A percentile compares a stretch with the other conserved stretches of the same genome.
These are phyloP conservation scores for Paracamarosporium sp. DNA, from an alignment of 2,329 filamentous ascomycete genomes.

Conservation along the genomic window DNA sequence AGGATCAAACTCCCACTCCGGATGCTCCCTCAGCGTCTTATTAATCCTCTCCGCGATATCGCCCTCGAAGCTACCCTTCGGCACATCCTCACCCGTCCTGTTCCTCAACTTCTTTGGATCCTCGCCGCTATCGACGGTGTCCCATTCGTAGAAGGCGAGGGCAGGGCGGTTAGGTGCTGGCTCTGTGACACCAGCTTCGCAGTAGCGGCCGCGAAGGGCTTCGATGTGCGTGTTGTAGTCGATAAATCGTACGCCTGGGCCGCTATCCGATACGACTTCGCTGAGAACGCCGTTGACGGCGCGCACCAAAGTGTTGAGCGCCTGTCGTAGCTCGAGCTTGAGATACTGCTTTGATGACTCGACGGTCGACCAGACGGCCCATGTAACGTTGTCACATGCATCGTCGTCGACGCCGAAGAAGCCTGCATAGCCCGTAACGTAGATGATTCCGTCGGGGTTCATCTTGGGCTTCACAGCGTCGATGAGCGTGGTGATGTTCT, in stretches of 20 bases:
- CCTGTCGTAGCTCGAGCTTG: slow-evolving; percentile 25
- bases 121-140: slow-evolving; percentile 34
- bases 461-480: slow-evolving; percentile 28
- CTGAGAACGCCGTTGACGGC: slow-evolving; percentile 30
- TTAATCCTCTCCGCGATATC: slow-evolving; percentile 30
- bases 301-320: slow-evolving; percentile 35
- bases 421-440: slow-evolving; percentile 36
- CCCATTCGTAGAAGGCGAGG: slow-evolving; percentile 41
- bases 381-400: slow-evolving; percentile 36
- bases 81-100: slow-evolving; percentile 29
- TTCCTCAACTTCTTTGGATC: slow-evolving; percentile 25
- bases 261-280: slow-evolving; percentile 20
- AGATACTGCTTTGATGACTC: slow-evolving; percentile 33
- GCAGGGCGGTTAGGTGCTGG: slow-evolving; percentile 32
- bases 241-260: slow-evolving; percentile 28
- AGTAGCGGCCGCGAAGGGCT: slow-evolving; percentile 29
- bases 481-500: slow-evolving; percentile 27
- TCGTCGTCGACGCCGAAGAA: slow-evolving; percentile 37
- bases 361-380: slow-evolving; percentile 35
- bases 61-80: slow-evolving; percentile 30
- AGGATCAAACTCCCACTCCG: slow-evolving; percentile 32
- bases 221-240: slow-evolving; percentile 30
- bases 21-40: slow-evolving; percentile 32
- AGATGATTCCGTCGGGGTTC: slow-evolving; percentile 31
- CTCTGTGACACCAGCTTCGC: slow-evolving; percentile 32